These are phyloP conservation scores for Tirmania nivea DNA, from an alignment of 495 filamentous ascomycete genomes.

Conservation along the genomic window DNA sequence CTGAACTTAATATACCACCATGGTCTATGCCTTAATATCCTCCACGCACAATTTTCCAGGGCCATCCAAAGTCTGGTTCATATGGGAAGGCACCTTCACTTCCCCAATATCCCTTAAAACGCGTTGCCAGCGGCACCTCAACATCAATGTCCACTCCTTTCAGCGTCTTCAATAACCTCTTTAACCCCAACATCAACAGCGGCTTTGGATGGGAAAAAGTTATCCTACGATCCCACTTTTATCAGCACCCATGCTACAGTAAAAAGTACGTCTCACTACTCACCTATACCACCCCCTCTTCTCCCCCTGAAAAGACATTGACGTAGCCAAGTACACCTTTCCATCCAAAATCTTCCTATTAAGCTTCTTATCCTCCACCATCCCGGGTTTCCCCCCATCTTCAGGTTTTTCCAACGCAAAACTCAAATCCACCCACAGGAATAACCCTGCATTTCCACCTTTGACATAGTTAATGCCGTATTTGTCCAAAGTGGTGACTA, in stretches of 20 bases:
- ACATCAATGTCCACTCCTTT: too few relatives aligned
- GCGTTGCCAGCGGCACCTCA: too few relatives aligned
- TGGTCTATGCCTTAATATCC: too few relatives aligned
- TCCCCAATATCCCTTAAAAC: too few relatives aligned
- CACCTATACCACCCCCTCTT: constrained; percentile 1
- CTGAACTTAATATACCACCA: too few relatives aligned
- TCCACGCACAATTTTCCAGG: too few relatives aligned
- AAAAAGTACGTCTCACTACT: too few relatives aligned
- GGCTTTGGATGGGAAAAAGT: background rate
- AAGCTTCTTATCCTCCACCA: background rate
- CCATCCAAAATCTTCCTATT: background rate
- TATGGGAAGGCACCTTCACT: too few relatives aligned
- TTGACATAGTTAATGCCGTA: constrained; percentile 23
- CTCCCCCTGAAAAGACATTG: background rate
- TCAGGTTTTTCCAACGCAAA: background rate
- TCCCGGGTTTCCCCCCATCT: background rate
- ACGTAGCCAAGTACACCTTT: background rate
- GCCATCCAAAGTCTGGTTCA: too few relatives aligned
- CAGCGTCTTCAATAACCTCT: background rate
- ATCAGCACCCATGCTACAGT: too few relatives aligned
- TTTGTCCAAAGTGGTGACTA: constrained; percentile 20
- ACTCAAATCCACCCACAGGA: constrained; percentile 36
- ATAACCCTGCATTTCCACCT: constrained; percentile 25
- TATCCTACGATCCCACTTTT: background rate
- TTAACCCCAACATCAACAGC: background rate